Percentiles rank a stretch among this genome's conserved stretches.
Conservation (phyloP, 345 rosid genomes). For the Rhodomyrtus tomentosa region DNA sequence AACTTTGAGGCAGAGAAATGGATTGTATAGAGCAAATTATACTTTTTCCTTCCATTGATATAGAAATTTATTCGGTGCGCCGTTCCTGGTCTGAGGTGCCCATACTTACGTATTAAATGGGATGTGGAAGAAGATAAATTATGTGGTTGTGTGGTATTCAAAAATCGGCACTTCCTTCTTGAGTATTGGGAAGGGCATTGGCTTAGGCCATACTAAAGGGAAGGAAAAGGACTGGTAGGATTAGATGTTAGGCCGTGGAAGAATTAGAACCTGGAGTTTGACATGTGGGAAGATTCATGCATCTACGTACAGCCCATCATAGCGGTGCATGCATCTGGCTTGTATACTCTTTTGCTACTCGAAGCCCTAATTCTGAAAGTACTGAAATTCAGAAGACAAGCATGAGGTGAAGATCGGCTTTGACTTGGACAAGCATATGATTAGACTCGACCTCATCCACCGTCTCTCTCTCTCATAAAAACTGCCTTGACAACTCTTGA, state of each 20-base stretch:
- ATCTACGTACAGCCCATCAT: not conserved
- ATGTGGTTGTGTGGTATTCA: not conserved
- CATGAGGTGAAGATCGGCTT: not conserved
- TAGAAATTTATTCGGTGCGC: not conserved
- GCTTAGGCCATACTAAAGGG: not conserved
- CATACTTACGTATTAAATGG: not conserved
- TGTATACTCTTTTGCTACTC: too few relatives aligned
- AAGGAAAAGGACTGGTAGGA: not conserved
- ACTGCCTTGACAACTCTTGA: not conserved
- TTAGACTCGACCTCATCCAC: not conserved
- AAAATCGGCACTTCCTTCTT: too few relatives aligned
- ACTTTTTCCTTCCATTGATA: not conserved
- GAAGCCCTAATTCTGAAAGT: not conserved
- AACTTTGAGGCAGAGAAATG: conserved; percentile 1
- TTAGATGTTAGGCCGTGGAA: not conserved
- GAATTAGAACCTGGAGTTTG: not conserved
- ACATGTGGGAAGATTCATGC: not conserved
- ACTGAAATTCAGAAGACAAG: not conserved
- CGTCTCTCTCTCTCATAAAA: not conserved
- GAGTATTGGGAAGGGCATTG: not conserved
- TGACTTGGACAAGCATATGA: not conserved
- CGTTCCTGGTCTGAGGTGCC: not conserved
- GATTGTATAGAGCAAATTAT: not conserved
- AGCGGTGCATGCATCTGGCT: not conserved
- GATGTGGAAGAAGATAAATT: not conserved